Base-by-base conservation (phyloP, 1,139 yeast species). In the Nadsonia starkeyi-henricii region DNA sequence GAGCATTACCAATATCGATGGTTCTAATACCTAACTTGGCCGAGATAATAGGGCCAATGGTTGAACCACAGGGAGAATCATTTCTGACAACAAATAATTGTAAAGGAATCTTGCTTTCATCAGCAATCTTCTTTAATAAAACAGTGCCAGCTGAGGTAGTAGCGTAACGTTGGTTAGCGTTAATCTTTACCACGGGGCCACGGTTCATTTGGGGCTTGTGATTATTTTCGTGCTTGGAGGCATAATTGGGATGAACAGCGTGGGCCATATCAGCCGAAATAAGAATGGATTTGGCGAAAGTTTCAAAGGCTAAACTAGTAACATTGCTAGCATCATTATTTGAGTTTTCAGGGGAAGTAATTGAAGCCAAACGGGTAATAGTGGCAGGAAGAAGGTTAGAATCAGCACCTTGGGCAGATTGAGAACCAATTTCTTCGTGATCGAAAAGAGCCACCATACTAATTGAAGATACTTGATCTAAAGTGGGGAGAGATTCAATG, bases 251-350 rank as follows among this genome's bases (percentile, higher is more conserved):
- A 62, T 91, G 96, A 41, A 89, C 82, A 30, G 96, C 97, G 62
- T 91, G 98, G 1, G 97, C 96, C 80, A 86, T 91, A 63, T 91
- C 98, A 0, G 96, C 86, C 0, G 97, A 89, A 47, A 91, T 67
- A 57, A 91, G 74, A 65, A 91, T 89, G 1, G 97, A 86, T 62
- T 81, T 83, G 15, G 95, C 77, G 67, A 83, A 75, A 0, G 86
- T 67, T 62, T 82, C 81, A 55, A 77, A 75, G 17, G 59, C 55
- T 39, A 54, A 52, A 54, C 77, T 75, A 46, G 57, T 47, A 23
- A 9, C 28, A 23, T 23, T 23, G 28, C 28, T 23, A 23, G 28
- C 28, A 5, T 23, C 28, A n/a, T 55, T 65, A 62, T 44, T 69
- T 55, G 52, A 47, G 17, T 56, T 57, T 41, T 57, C 58, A 2